Evolutionary conservation across 176 grass and related monocot species (phyloP), one percentile per base, ranked within the genome.

Genomic region (Triticum monococcum): DNA sequence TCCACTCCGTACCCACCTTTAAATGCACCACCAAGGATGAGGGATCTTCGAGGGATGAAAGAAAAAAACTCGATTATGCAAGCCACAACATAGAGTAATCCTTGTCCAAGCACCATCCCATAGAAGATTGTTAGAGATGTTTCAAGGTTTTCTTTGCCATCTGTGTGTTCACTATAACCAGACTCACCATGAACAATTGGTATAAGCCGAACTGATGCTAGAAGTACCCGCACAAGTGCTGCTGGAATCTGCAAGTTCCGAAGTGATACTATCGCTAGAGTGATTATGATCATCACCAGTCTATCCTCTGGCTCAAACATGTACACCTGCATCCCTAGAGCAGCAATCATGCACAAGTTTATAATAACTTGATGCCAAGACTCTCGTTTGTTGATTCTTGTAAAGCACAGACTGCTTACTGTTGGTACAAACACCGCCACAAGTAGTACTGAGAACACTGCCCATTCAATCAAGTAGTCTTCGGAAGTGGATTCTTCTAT

Each of bases 211-310:
- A 0, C 0, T 48, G 0, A 14, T 48, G 60, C 35, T 11, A 80
- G 33, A 0, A 45, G 2, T 2, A 80, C n/a, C 18, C 78, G 78
- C 35, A 80, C 2, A 11, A 38, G 12, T 5, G 78, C 78, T 80
- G 60, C 78, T 41, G 78, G 78, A 45, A 80, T 11, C 78, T 80
- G 78, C 0, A 80, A 64, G 62, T 81, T 81, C 4, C 62, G 25
- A 22, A 67, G n/a, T 12, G 79, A 81, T 2, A 67, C 4, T 4
- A 73, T 9, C 5, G 1, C 22, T 4, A 80, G 18, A 4, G 5
- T 54, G 10, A 22, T 0, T 23, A 36, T 46, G 43, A 46, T 46
- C 43, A 38, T 5, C 33, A 38, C 28, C 28, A 28, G 28, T n/a
- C n/a, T n/a, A n/a, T n/a, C n/a, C n/a, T n/a, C n/a, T n/a, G n/a